Base-by-base conservation (phyloP, 331 rosid genomes). In the Acacia concinna region DNA sequence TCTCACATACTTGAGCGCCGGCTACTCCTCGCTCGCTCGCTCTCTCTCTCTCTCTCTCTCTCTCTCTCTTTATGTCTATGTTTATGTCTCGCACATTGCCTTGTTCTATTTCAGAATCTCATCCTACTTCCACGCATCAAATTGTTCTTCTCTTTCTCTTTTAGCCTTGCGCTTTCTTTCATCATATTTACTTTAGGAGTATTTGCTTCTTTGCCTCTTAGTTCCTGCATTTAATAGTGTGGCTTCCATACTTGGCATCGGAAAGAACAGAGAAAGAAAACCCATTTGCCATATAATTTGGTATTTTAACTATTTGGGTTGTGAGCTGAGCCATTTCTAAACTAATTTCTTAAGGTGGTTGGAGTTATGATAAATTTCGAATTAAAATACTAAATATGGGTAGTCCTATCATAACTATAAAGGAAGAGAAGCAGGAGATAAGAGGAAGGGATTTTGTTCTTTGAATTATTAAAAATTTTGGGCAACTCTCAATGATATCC, bases 81-180 rank as follows among this genome's bases (percentile, higher is more conserved):
- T n/a, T n/a, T n/a, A n/a, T n/a, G n/a, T n/a, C n/a, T n/a, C n/a
- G n/a, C 81, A 85, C 98, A 90, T 89, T 91, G 97, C 91, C 97
- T 92, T 81, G 81, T 89, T 92, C 88, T 83, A 79, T 89, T 74
- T 85, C 86, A 85, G 97, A 92, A 88, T 92, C 95, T 88, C 89
- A 76, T 90, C 90, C 89, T 94, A 87, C 93, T 90, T 75, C 91
- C 91, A 88, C 90, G 88, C 90, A 90, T 84, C 87, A 82, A 91
- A 90, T 89, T 41, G 68, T 46, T 76, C 51, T 76, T 7, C 87
- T 84, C 67, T 83, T 83, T 78, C 18, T 30, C 17, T 2, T 17
- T 2, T 4, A 27, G 10, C 84, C 85, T 81, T 41, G 51, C 82
- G 77, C 80, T 84, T 84, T 85, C 88, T 82, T 44, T 73, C 76